A percentile compares a stretch with the other conserved stretches of the same genome.
Evolutionary conservation across 2,329 filamentous ascomycete species (phyloP).

Genomic region (Venturia aucupariae): DNA sequence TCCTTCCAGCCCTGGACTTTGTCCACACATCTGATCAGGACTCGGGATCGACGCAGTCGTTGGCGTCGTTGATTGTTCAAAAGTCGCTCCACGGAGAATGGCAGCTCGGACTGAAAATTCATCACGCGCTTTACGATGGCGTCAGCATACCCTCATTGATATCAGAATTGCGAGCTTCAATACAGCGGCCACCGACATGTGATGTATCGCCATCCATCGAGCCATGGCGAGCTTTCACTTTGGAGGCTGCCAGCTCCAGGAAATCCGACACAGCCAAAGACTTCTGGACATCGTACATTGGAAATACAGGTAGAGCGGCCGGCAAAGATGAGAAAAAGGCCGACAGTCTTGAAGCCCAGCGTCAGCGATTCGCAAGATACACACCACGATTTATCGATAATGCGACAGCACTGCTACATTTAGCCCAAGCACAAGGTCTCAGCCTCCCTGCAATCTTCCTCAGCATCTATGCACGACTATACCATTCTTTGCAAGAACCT

Average conservation of each 20-base stretch:
- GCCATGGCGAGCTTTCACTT: neutral
- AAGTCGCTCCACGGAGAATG: constrained; percentile 24
- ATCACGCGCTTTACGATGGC: constrained; percentile 84
- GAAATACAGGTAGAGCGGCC: constrained; percentile 11
- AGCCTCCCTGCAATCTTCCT: constrained; percentile 68
- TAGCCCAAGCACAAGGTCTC: constrained; percentile 46
- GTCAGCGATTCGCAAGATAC: constrained; percentile 35
- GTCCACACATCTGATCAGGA: neutral
- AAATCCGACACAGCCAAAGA: constrained; percentile 16
- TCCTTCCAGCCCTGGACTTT: neutral
- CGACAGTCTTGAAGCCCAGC: constrained; percentile 10
- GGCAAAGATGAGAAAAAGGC: constrained; percentile 6
- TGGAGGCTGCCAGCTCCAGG: neutral
- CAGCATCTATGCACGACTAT: constrained; percentile 50
- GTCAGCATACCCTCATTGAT: constrained; percentile 63
- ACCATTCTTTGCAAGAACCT: constrained; percentile 21
- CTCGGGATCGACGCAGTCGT: constrained; percentile 21
- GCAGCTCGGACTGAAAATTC: constrained; percentile 46
- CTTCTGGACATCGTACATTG: constrained; percentile 45
- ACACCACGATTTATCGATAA: constrained; percentile 37
- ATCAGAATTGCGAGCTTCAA: constrained; percentile 32
- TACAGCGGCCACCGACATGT: neutral
- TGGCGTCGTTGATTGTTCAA: constrained; percentile 29
- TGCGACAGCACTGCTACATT: constrained; percentile 10
- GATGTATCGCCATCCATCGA: neutral